phyloP scores from a whole-genome alignment of 164 flowering plant species.

The Pachysandra terminalis region DNA sequence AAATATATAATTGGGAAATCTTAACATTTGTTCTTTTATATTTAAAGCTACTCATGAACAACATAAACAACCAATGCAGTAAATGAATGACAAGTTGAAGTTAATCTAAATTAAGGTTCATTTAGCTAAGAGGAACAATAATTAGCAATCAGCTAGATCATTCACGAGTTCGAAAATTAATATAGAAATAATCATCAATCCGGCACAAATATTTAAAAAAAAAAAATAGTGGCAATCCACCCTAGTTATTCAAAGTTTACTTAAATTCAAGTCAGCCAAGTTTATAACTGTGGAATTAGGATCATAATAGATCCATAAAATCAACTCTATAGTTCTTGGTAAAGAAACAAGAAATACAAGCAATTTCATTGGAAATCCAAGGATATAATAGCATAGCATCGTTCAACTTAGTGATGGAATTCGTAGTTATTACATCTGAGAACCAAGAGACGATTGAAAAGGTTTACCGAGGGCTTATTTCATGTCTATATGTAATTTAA shows the following conservation, averaged over 20 bases:
- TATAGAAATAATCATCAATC: no score
- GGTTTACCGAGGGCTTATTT: background rate
- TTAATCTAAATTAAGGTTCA: background rate
- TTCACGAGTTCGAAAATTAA: background rate
- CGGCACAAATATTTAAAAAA: no score
- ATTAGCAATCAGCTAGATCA: background rate
- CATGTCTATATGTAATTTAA: no score
- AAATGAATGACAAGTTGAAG: background rate
- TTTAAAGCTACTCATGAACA: background rate
- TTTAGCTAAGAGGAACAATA: background rate
- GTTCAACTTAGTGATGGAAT: no score
- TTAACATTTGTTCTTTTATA: background rate
- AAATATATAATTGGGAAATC: slow-evolving; percentile 30
- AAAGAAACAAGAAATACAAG: no score
- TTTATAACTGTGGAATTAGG: background rate
- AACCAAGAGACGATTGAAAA: background rate
- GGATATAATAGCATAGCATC: no score
- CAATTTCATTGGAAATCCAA: no score
- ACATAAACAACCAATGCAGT: background rate
- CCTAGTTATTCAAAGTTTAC: background rate
- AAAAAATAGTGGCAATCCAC: no score
- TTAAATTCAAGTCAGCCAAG: background rate
- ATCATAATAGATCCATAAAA: background rate
- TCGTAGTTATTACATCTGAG: no score
- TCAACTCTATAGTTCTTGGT: background rate